Conservation (phyloP, 768 basidiomycete species). For the Pulveroboletus frians region DNA sequence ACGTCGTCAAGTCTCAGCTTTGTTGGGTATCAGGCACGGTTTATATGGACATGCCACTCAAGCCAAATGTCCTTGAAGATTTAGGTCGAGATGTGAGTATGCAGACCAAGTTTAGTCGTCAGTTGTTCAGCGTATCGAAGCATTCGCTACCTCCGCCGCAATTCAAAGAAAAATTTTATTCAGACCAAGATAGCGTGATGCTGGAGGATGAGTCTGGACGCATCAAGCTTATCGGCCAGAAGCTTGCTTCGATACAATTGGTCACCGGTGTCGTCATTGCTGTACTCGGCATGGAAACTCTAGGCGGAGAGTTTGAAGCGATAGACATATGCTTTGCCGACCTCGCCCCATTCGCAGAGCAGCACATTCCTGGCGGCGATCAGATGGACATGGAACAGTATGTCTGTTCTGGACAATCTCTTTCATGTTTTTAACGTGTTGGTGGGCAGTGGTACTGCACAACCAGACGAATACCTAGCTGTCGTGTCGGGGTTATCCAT, state of each 20-base stretch:
- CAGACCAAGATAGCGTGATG: slow-evolving; percentile 74
- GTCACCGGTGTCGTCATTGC: slow-evolving; percentile 93
- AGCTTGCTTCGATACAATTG: slow-evolving; percentile 52
- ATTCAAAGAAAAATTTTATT: slow-evolving; percentile 67
- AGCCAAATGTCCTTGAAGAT: slow-evolving; percentile 96
- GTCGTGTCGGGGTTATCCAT: slow-evolving; percentile 82
- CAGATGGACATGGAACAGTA: slow-evolving; percentile 71
- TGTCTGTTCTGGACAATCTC: slow-evolving; percentile 1
- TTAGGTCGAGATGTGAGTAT: slow-evolving; percentile 82
- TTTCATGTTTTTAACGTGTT: slow-evolving; percentile 9
- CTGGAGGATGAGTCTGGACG: slow-evolving; percentile 96
- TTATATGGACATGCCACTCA: slow-evolving; percentile 98
- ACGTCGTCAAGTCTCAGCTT: slow-evolving; percentile 76
- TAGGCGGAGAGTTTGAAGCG: slow-evolving; percentile 88
- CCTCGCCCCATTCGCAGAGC: slow-evolving; percentile 52
- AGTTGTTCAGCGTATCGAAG: slow-evolving; percentile 37
- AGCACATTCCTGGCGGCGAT: slow-evolving; percentile 24
- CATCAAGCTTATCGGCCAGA: slow-evolving; percentile 78
- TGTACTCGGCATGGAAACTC: slow-evolving; percentile 85
- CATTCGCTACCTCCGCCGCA: slow-evolving; percentile 87
- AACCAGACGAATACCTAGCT: slow-evolving; percentile 73
- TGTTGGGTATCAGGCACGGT: slow-evolving; percentile 94
- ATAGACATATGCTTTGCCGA: slow-evolving; percentile 84
- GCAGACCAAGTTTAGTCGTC: slow-evolving; percentile 2
- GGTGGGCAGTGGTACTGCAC: slow-evolving; percentile 9